Evolutionary conservation across 768 basidiomycete genomes (phyloP).

Genomic region (Boletus speciosus): DNA sequence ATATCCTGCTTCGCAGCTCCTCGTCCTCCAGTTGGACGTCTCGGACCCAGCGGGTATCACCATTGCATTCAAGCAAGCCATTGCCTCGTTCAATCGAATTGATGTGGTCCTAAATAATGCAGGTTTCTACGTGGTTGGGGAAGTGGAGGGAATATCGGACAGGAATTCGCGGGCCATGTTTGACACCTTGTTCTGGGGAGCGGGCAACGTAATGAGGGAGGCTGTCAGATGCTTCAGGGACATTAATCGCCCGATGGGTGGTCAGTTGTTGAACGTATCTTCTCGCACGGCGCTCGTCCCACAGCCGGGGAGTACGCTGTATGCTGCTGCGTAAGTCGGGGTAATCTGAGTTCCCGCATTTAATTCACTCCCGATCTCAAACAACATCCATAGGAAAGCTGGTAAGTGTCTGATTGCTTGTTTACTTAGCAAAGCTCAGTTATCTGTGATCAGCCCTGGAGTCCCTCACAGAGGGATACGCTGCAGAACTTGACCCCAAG

Average conservation of each 20-base stretch:
- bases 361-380: not conserved
- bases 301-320: slow-evolving; percentile 15
- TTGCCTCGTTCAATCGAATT: slow-evolving; percentile 35
- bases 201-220: slow-evolving; percentile 29
- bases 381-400: slow-evolving; percentile 12
- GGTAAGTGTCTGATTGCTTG: slow-evolving; percentile 4
- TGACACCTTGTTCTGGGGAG: slow-evolving; percentile 36
- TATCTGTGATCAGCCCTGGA: slow-evolving; percentile 29
- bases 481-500: slow-evolving; percentile 31
- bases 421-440: not conserved
- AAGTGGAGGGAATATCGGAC: slow-evolving; percentile 86
- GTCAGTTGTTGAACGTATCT: slow-evolving; percentile 33
- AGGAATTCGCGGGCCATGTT: slow-evolving; percentile 63
- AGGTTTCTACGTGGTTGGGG: slow-evolving; percentile 30
- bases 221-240: slow-evolving; percentile 37
- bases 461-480: slow-evolving; percentile 29
- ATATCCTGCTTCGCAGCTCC: slow-evolving; percentile 34
- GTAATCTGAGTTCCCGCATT: not conserved
- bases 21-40: slow-evolving; percentile 43
- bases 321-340: slow-evolving; percentile 28
- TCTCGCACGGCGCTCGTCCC: slow-evolving; percentile 30
- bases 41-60: slow-evolving; percentile 30
- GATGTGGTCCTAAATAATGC: slow-evolving; percentile 50
- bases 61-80: slow-evolving; percentile 34
- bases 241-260: slow-evolving; percentile 33